Base-by-base conservation (phyloP, 2,329 filamentous ascomycete species). In the Ceratocystis lukuohia region DNA sequence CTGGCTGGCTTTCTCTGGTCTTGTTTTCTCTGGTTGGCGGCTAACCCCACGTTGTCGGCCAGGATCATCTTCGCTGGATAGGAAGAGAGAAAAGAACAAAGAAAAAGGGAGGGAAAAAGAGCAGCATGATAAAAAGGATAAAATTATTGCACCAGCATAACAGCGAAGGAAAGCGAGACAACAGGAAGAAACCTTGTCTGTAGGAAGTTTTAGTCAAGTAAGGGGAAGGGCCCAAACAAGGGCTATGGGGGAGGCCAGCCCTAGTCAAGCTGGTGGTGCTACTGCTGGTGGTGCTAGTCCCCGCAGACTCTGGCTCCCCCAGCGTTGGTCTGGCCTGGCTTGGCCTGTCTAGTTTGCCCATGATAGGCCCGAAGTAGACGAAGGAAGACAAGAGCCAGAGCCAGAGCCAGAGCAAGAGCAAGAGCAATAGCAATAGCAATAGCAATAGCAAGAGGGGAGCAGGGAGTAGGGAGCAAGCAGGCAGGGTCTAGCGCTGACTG, bases 21-120 rank as follows among this genome's bases (percentile, higher is more conserved):
- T 33, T 57, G 3, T 57, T 57, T 57, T 33, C 53, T 57, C 53
- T 57, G 7, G 17, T 10, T 57, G 53, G 53, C 53, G 53, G 53
- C 53, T 57, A 57, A 57, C 53, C 53, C 53, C 53, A 57, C 53
- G 53, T 57, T 57, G 53, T 10, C 53, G 17, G 53, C 53, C 22
- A 15, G 53, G 53, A 57, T 57, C 22, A 30, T 28, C 37, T 41
- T 37, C 37, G 10, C 37, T 12, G 37, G 1, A 41, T 12, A 41
- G 37, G 8, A 41, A 12, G 37, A 41, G 37, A 41, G 37, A 41
- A 41, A 41, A 41, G 37, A 41, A 41, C 37, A 12, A 12, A 41
- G 37, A 10, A 12, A 41, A 41, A 41, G 8, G 37, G 37, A 41
- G 46, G 17, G 46, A 57, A n/a, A 17, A 57, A 17, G 25, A 57